Base-by-base conservation (phyloP, 495 filamentous ascomycete genomes). In the Talaromyces stipitatus region DNA sequence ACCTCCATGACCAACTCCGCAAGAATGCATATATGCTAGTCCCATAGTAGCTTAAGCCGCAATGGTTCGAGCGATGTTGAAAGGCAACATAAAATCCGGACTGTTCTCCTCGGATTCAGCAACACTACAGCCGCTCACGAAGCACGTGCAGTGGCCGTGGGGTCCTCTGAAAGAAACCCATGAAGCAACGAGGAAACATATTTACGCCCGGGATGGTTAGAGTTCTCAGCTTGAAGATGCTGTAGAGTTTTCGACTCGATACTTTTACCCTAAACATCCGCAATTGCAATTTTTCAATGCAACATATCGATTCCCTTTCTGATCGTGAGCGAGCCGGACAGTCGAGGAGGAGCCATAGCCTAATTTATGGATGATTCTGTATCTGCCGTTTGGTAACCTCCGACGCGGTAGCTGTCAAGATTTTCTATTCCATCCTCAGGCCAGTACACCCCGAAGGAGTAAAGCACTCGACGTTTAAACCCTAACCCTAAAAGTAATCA, bases 271-370 rank as follows among this genome's bases (percentile, higher is more conserved):
- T 57, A 64, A 28, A 33, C 54, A 24, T 54, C 58, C 30, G 58
- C 60, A 60, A 57, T 64, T 57, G 62, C 27, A 58, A 64, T n/a
- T 62, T 51, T 64, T 64, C 27, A 62, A 57, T 46, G 62, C 62
- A 56, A 64, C 55, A 16, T 64, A 64, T 33, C 62, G 52, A 50
- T 14, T 57, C n/a, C 33, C 48, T 57, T 60, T 54, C 20, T 58
- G 36, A 62, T 76, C 68, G 28, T 48, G 45, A 10, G 68, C 71
- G 24, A 94, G 75, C 89, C 89, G 92, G 43, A 94, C 88, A 8
- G 88, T 94, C 20, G 87, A 91, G 73, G 92, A 92, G 64, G 90
- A 88, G 60, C 89, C 88, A 87, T 87, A 92, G 9, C 89, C 89
- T 26, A 94, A 78, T 74, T 94, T 94, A 64, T 88, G 84, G 61